Evolutionary conservation across 345 rosid genomes (phyloP).

Genomic region (Carallia brachiata): DNA sequence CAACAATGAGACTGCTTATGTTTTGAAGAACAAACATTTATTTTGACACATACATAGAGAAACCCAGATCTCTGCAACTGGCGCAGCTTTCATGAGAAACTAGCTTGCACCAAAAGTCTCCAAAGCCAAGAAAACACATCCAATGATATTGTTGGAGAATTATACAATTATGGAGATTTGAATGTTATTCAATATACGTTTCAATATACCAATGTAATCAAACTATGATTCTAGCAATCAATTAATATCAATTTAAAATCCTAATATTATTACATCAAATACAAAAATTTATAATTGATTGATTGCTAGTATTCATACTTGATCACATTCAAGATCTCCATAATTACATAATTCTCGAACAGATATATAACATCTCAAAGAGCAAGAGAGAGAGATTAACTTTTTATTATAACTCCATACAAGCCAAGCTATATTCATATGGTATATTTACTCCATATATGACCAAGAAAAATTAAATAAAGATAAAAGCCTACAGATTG

Average conservation of each 20-base stretch:
- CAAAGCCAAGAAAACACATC: neutral
- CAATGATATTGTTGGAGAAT: neutral
- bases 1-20: neutral
- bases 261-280: too few relatives aligned
- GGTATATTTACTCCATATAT: neutral
- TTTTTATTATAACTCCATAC: neutral
- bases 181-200: too few relatives aligned
- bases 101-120: constrained; percentile 15
- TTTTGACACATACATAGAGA: constrained; percentile 11
- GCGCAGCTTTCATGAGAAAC: neutral
- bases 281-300: too few relatives aligned
- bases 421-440: constrained; percentile 5
- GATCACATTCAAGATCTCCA: too few relatives aligned
- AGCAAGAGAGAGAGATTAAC: neutral
- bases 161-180: too few relatives aligned
- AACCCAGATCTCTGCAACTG: constrained; percentile 18
- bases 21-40: constrained; percentile 5
- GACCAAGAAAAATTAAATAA: constrained; percentile 3
- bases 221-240: too few relatives aligned
- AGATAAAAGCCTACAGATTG: neutral
- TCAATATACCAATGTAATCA: too few relatives aligned
- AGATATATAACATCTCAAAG: neutral
- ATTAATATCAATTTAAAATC: too few relatives aligned
- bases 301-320: too few relatives aligned
- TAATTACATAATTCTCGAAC: too few relatives aligned